phyloP scores from a whole-genome alignment of 306 rosid genomes.

The Betula pendula region DNA sequence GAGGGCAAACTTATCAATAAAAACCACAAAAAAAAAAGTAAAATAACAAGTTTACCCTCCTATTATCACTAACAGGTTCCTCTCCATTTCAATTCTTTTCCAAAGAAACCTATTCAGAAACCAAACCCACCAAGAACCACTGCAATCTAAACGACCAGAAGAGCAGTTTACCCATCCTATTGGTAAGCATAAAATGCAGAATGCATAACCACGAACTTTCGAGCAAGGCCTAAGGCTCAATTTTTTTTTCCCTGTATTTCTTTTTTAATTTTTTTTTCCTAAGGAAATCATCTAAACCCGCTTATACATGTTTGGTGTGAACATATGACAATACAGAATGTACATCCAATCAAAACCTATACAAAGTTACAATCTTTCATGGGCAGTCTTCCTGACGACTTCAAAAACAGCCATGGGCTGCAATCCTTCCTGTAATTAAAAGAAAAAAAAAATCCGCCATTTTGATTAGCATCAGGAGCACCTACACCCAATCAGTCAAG shows the following conservation, averaged over 20 bases:
- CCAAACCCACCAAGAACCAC: too few relatives aligned
- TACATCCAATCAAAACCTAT: conserved; percentile 64
- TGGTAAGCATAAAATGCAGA: too few relatives aligned
- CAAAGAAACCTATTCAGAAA: too few relatives aligned
- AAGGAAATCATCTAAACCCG: conserved; percentile 39
- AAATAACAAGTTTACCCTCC: too few relatives aligned
- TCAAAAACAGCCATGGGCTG: conserved; percentile 34
- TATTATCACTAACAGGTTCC: too few relatives aligned
- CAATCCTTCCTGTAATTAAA: conserved; percentile 22
- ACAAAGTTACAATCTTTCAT: conserved; percentile 53
- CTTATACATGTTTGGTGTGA: conserved; percentile 50
- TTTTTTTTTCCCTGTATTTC: conserved; percentile 19
- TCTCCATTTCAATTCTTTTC: too few relatives aligned
- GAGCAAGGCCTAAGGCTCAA: conserved; percentile 3
- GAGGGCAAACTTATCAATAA: too few relatives aligned
- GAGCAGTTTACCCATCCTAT: too few relatives aligned
- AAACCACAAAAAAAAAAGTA: too few relatives aligned
- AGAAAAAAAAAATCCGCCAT: conserved; percentile 9
- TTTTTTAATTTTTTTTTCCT: background rate
- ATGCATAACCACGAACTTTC: too few relatives aligned
- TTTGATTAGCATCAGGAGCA: background rate
- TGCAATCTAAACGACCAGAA: too few relatives aligned
- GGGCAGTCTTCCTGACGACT: conserved; percentile 22
- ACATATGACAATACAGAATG: conserved; percentile 55
- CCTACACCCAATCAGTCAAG: conserved; percentile 49